Conservation (phyloP, 768 basidiomycete genomes). For the Amanita pseudoporphyria region DNA sequence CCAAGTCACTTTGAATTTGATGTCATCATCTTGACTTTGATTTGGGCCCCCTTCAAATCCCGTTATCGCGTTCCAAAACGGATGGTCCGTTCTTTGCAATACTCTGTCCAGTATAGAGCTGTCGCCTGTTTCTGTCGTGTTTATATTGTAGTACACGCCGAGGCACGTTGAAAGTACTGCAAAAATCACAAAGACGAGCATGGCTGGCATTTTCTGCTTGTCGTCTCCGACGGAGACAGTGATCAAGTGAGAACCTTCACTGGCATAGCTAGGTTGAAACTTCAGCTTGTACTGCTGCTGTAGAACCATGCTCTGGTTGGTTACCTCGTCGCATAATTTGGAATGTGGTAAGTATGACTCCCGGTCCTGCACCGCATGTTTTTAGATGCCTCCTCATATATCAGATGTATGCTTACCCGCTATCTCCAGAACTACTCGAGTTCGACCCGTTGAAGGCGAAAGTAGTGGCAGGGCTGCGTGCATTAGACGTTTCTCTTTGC, state of each 20-base stretch:
- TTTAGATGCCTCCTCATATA: neutral
- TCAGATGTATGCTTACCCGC: conserved; percentile 20
- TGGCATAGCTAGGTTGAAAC: conserved; percentile 22
- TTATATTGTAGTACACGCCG: neutral
- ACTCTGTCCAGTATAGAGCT: neutral
- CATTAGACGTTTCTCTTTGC: neutral
- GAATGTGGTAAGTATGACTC: conserved; percentile 29
- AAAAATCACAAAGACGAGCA: neutral
- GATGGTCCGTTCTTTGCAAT: neutral
- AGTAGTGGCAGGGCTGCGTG: conserved; percentile 16
- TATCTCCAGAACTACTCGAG: conserved; percentile 30
- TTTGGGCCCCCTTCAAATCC: neutral
- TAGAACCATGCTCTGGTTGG: conserved; percentile 1
- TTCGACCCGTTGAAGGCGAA: conserved; percentile 30
- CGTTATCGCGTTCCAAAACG: neutral
- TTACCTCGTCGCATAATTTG: conserved; percentile 31
- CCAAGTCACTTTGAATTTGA: conserved; percentile 13
- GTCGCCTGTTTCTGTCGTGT: neutral
- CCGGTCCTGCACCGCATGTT: conserved; percentile 15
- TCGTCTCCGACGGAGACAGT: conserved; percentile 26
- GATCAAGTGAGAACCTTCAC: conserved; percentile 26
- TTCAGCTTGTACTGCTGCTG: conserved; percentile 2
- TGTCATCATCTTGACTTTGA: neutral
- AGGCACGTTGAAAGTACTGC: neutral
- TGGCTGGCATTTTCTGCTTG: conserved; percentile 7